Percentiles rank a stretch among this genome's conserved stretches.
phyloP scores from a whole-genome alignment of 1,284 basidiomycete species.

The Malassezia pachydermatis region DNA sequence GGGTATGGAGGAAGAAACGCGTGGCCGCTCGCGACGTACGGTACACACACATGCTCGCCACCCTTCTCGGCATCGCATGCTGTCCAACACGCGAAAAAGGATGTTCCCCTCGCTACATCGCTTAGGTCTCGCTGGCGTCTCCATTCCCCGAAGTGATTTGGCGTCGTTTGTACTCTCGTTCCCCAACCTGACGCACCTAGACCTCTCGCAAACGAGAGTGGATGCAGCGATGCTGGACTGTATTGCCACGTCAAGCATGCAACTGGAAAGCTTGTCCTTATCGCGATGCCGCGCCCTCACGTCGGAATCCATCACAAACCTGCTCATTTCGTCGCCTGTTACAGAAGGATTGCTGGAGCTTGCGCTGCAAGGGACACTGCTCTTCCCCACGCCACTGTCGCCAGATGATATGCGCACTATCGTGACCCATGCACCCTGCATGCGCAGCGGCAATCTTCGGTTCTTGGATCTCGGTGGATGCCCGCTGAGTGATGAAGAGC shows the following conservation, averaged over 20 bases:
- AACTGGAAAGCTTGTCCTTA: constrained; percentile 70
- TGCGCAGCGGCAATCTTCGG: constrained; percentile 63
- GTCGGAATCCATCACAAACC: constrained; percentile 29
- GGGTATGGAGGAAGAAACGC: constrained; percentile 6
- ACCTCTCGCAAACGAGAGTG: constrained; percentile 58
- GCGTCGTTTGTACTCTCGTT: constrained; percentile 73
- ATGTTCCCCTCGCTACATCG: constrained; percentile 67
- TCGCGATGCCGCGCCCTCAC: constrained; percentile 61
- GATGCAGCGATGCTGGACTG: constrained; percentile 64
- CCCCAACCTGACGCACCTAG: constrained; percentile 69
- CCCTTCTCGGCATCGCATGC: not conserved
- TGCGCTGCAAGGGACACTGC: constrained; percentile 77
- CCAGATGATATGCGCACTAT: constrained; percentile 62
- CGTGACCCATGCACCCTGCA: constrained; percentile 66
- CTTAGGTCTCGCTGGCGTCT: constrained; percentile 70
- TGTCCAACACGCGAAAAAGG: constrained; percentile 14
- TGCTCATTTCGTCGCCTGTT: constrained; percentile 29
- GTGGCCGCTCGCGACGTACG: not conserved
- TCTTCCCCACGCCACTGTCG: constrained; percentile 70
- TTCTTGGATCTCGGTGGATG: constrained; percentile 85
- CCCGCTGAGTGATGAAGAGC: constrained; percentile 55
- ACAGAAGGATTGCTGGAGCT: constrained; percentile 60
- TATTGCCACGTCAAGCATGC: constrained; percentile 59
- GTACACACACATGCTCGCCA: not conserved
- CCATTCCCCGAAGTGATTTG: constrained; percentile 67